Conservation (phyloP, 208 protist genomes). For the Trypanosoma rangeli region DNA sequence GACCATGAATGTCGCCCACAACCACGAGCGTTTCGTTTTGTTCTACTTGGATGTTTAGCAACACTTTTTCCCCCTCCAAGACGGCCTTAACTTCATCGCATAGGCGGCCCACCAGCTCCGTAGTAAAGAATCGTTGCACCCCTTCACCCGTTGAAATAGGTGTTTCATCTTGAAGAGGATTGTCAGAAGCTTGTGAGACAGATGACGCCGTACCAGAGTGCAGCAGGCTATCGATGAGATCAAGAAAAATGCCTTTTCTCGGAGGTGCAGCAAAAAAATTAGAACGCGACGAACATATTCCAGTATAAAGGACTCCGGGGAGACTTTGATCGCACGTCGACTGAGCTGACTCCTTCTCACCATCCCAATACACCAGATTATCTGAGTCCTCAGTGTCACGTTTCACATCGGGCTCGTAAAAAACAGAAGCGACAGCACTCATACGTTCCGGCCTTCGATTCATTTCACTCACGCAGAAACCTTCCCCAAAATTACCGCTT, state of each 20-base stretch:
- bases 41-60: conserved; percentile 40
- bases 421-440: background rate
- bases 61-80: conserved; percentile 33
- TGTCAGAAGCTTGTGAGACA: background rate
- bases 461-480: background rate
- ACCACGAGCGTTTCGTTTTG: conserved; percentile 63
- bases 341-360: background rate
- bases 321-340: background rate
- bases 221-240: conserved; percentile 13
- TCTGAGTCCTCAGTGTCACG: background rate
- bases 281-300: background rate
- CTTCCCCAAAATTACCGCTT: background rate
- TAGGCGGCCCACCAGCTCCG: conserved; percentile 33
- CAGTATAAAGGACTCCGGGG: background rate
- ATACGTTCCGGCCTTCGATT: background rate
- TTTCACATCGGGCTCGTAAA: background rate
- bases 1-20: conserved; percentile 82
- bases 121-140: conserved; percentile 21
- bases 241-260: conserved; percentile 6
- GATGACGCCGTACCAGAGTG: background rate
- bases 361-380: background rate
- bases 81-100: conserved; percentile 41
- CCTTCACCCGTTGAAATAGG: background rate
- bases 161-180: background rate
- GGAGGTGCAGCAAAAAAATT: conserved; percentile 13